Evolutionary conservation across 371 early-diverging fungal genomes (phyloP).

Genomic region (Circinella minor): DNA sequence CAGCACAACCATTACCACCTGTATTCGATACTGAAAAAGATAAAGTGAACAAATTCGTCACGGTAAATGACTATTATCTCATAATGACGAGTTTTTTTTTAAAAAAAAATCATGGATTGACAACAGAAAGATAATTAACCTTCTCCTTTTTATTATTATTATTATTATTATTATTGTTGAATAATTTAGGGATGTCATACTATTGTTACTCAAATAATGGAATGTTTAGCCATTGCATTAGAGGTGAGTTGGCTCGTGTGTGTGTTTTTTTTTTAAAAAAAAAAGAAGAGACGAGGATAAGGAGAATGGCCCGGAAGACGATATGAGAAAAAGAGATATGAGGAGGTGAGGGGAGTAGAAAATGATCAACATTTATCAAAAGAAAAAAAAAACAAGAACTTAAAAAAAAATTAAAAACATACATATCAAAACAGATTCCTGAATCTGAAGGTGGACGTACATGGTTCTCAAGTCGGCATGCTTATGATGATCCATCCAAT

Average conservation of each 20-base stretch:
- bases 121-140: not conserved
- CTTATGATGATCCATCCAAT: slow-evolving; percentile 45
- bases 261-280: too few species aligned
- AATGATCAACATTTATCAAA: too few species aligned
- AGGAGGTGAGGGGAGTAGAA: too few species aligned
- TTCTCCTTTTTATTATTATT: too few species aligned
- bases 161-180: too few species aligned
- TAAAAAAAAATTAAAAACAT: too few species aligned
- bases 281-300: not conserved
- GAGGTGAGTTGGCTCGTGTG: slow-evolving; percentile 13
- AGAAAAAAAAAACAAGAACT: too few species aligned
- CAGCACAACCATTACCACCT: slow-evolving; percentile 19
- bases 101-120: too few species aligned
- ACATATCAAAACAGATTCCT: slow-evolving; percentile 31
- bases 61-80: slow-evolving; percentile 8
- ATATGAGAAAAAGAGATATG: too few species aligned
- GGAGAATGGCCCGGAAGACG: too few species aligned
- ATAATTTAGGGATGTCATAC: slow-evolving; percentile 23
- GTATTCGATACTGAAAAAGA: slow-evolving; percentile 16
- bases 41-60: slow-evolving; percentile 20
- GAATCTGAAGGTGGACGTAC: slow-evolving; percentile 45
- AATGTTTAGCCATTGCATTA: slow-evolving; percentile 24
- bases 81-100: too few species aligned
- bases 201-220: slow-evolving; percentile 22
- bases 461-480: slow-evolving; percentile 52